Conservation (phyloP, 257 asterid species). For the Paulownia fortunei region DNA sequence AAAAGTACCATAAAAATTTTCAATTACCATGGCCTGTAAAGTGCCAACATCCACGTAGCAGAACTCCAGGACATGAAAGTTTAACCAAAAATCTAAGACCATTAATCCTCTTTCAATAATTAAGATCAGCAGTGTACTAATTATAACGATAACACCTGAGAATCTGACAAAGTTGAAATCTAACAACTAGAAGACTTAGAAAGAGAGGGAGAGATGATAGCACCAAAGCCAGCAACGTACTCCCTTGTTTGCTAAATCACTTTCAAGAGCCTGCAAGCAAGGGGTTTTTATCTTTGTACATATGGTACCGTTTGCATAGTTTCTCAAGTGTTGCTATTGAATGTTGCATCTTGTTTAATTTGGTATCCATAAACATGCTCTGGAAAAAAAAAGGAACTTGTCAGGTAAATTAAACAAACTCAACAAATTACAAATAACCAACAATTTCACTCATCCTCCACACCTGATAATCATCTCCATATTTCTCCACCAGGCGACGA, state of each 20-base stretch:
- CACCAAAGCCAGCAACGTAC: neutral
- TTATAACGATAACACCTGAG: neutral
- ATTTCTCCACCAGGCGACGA: conserved; percentile 72
- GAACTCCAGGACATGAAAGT: neutral
- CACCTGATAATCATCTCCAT: conserved; percentile 87
- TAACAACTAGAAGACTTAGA: neutral
- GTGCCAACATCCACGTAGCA: conserved; percentile 2
- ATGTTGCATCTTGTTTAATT: conserved; percentile 88
- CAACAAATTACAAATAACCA: neutral
- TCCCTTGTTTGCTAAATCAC: conserved; percentile 10
- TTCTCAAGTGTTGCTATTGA: conserved; percentile 81
- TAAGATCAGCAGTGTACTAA: conserved; percentile 19
- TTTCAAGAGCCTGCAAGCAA: conserved; percentile 54
- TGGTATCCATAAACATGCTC: conserved; percentile 96
- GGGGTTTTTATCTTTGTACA: conserved; percentile 65
- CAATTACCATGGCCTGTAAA: neutral
- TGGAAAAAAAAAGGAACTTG: conserved; percentile 45
- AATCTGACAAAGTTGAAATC: conserved; percentile 1
- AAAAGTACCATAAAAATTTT: neutral
- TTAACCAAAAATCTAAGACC: neutral
- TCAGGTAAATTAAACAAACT: neutral
- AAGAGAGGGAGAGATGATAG: conserved; percentile 11
- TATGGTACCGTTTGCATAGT: conserved; percentile 78
- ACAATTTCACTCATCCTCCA: neutral
- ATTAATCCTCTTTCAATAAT: neutral